phyloP scores from a whole-genome alignment of 768 basidiomycete species.

The Asterophora parasitica region DNA sequence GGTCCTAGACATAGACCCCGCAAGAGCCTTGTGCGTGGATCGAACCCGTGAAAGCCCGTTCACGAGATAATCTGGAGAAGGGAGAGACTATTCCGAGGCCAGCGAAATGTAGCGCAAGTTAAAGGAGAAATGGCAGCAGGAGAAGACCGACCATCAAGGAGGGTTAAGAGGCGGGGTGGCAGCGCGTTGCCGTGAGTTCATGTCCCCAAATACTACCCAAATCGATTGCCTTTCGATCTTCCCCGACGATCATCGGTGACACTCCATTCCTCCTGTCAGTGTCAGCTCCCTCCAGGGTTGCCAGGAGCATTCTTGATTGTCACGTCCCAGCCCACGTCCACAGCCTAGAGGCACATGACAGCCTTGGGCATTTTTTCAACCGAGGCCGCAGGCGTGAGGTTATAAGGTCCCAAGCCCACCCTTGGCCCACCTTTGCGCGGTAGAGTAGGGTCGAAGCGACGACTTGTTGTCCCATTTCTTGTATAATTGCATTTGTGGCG shows the following conservation, averaged over 20 bases:
- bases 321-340: neutral
- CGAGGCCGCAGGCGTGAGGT: neutral
- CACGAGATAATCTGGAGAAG: slow-evolving; percentile 4
- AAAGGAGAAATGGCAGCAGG: neutral
- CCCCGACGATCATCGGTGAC: neutral
- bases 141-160: slow-evolving; percentile 6
- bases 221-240: neutral
- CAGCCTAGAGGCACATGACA: neutral
- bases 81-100: neutral
- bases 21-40: neutral
- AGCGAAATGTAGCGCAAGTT: slow-evolving; percentile 4
- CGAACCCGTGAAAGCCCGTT: neutral
- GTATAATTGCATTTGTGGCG: neutral
- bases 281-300: slow-evolving; percentile 2
- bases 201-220: neutral
- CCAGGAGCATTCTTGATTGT: neutral
- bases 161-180: neutral
- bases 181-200: slow-evolving; percentile 9
- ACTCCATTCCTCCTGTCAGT: slow-evolving; percentile 14
- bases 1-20: slow-evolving; percentile 8
- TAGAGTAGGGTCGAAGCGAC: neutral
- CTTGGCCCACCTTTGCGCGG: too few species aligned
- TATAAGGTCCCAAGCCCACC: too few species aligned
- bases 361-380: neutral
- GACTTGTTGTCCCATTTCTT: neutral